Percentiles rank a stretch among this genome's conserved stretches.
Conservation (phyloP, 2,329 filamentous ascomycete species). For the Cladosporium colombiae region DNA sequence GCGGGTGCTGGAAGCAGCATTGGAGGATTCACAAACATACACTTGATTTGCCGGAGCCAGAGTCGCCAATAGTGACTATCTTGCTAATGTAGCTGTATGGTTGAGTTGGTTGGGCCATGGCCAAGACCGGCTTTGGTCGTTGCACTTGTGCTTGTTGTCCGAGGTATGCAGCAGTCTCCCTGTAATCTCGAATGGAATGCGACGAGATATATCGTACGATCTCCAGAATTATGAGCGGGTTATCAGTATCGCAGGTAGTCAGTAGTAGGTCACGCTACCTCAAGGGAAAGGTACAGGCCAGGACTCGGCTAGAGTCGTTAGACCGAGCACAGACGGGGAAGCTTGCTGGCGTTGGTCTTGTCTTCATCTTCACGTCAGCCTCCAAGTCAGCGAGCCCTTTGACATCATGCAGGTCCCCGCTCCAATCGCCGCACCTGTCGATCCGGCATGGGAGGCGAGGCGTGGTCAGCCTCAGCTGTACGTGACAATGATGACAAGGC, state of each 20-base stretch:
- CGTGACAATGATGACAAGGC: background rate
- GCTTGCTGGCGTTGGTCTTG: background rate
- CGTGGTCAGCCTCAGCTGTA: background rate
- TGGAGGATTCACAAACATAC: conserved; percentile 42
- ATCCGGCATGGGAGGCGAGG: background rate
- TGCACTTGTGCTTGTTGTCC: background rate
- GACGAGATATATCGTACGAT: background rate
- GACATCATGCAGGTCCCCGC: conserved; percentile 21
- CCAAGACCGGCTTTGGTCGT: background rate
- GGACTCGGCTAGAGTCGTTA: background rate
- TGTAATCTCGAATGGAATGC: background rate
- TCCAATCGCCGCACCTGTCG: background rate
- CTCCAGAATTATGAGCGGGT: background rate
- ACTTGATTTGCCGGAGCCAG: conserved; percentile 89
- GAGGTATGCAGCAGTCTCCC: background rate
- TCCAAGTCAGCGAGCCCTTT: background rate
- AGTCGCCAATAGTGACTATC: conserved; percentile 96
- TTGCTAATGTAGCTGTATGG: conserved; percentile 99
- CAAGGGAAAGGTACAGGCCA: background rate
- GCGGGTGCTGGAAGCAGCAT: conserved; percentile 5
- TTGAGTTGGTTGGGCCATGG: conserved; percentile 40
- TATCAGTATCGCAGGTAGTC: background rate
- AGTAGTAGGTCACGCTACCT: conserved; percentile 6
- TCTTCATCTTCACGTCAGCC: conserved; percentile 3
- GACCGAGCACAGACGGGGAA: conserved; percentile 15